phyloP scores from a whole-genome alignment of 2,329 filamentous ascomycete species.

The Aspergillus brunneoviolaceus region DNA sequence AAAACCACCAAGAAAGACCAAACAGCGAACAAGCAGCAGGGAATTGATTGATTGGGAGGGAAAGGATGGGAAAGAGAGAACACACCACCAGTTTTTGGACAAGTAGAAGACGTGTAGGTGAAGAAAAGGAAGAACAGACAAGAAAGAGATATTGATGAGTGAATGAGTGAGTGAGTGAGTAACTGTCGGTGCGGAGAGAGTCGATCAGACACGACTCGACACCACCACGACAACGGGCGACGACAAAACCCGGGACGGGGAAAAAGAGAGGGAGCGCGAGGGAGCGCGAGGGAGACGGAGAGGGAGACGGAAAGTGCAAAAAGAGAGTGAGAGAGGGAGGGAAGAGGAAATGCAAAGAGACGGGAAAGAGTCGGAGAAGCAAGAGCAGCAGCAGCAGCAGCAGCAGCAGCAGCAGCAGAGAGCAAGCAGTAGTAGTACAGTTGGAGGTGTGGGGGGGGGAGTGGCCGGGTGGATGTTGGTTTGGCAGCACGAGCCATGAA shows the following conservation, averaged over 20 bases:
- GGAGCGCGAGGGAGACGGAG: slow-evolving; percentile 1
- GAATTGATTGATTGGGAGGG: background rate
- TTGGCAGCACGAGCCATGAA: slow-evolving; percentile 4
- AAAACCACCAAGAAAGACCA: background rate
- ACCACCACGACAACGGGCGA: no score
- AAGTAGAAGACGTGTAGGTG: background rate
- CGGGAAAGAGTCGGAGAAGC: slow-evolving; percentile 1
- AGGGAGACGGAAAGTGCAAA: slow-evolving; percentile 5
- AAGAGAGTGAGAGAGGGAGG: background rate
- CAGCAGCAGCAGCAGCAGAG: no score
- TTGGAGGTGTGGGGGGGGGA: background rate
- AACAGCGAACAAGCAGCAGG: no score
- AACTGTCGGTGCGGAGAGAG: no score
- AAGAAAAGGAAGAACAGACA: no score
- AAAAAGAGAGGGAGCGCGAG: background rate
- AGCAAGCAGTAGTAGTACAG: background rate
- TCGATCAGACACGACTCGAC: no score
- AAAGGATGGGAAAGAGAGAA: slow-evolving; percentile 2
- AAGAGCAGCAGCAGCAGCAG: no score
- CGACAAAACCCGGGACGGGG: no score
- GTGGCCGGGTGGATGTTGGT: slow-evolving; percentile 4
- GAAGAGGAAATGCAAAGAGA: background rate
- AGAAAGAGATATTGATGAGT: no score
- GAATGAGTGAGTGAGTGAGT: no score
- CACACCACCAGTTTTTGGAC: no score